Percentiles rank a stretch among this genome's conserved stretches.
Evolutionary conservation across 257 asterid species (phyloP).

Genomic region (Gardenia jasminoides): DNA sequence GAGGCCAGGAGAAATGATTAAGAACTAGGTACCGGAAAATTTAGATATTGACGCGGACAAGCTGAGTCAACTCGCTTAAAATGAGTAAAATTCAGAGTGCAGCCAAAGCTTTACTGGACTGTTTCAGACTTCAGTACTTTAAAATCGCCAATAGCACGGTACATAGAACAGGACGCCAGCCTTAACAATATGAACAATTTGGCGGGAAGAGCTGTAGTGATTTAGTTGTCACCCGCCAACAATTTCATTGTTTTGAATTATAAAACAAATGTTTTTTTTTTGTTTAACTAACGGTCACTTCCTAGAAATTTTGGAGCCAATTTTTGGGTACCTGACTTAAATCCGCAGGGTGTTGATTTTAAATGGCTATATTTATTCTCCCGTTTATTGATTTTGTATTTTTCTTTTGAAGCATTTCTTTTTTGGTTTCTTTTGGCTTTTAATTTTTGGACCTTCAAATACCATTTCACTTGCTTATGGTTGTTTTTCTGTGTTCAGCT

Average conservation of each 20-base stretch:
- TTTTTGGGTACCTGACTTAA: neutral
- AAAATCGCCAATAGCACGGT: neutral
- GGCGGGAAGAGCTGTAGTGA: conserved; percentile 24
- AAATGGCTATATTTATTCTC: neutral
- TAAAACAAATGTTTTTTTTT: neutral
- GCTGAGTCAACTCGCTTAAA: conserved; percentile 14
- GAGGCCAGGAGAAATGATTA: neutral
- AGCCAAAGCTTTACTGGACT: neutral
- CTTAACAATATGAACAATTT: neutral
- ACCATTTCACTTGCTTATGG: neutral
- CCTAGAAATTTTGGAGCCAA: neutral
- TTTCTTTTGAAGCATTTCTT: neutral
- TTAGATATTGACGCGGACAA: neutral
- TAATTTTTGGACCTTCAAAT: neutral
- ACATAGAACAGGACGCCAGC: neutral
- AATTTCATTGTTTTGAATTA: conserved; percentile 4
- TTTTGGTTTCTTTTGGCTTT: neutral
- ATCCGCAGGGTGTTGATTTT: neutral
- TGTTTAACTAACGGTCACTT: neutral
- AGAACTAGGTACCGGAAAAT: no score
- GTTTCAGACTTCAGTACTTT: neutral
- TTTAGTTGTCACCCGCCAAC: conserved; percentile 4
- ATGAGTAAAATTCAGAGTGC: neutral
- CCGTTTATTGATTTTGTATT: neutral
- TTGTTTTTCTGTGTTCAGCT: neutral